A percentile compares a stretch with the other conserved stretches of the same genome.
These are phyloP conservation scores for Pseudogymnoascus sp. DNA, from an alignment of 2,329 filamentous ascomycete species.

Conservation along the genomic window DNA sequence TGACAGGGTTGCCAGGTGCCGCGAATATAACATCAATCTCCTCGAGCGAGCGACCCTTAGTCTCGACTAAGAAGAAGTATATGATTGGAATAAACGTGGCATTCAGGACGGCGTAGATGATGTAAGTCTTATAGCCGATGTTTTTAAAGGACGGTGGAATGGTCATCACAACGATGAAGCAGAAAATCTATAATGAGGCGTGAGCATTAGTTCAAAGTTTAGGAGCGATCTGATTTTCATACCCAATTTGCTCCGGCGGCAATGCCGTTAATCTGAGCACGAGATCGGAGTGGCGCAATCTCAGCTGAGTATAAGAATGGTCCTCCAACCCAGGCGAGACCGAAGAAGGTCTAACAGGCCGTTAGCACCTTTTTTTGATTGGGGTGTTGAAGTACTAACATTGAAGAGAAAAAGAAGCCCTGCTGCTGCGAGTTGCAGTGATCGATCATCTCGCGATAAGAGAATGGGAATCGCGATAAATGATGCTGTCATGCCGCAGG, in stretches of 20 bases:
- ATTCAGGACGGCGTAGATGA: constrained; percentile 24
- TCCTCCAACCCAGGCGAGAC: constrained; percentile 40
- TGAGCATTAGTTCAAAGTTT: too few species aligned
- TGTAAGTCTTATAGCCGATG: constrained; percentile 29
- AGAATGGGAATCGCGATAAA: constrained; percentile 45
- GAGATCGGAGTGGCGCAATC: constrained; percentile 39
- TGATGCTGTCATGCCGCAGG: constrained; percentile 49
- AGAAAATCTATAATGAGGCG: not conserved
- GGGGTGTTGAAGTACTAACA: not conserved
- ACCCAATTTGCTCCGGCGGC: constrained; percentile 24
- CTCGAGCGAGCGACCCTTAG: constrained; percentile 52
- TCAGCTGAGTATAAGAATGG: constrained; percentile 50
- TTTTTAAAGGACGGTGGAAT: constrained; percentile 25
- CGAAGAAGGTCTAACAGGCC: constrained; percentile 26
- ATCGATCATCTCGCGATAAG: constrained; percentile 11
- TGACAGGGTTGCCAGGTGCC: constrained; percentile 46
- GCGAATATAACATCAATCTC: constrained; percentile 41
- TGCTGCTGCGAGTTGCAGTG: constrained; percentile 11
- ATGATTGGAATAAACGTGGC: constrained; percentile 38
- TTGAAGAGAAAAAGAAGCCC: not conserved
- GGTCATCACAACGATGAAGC: constrained; percentile 14
- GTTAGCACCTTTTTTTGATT: too few species aligned
- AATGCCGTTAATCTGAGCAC: constrained; percentile 47
- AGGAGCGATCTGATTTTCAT: too few species aligned
- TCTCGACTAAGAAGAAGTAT: constrained; percentile 57